Base-by-base conservation (phyloP, 1,284 basidiomycete species). In the Fomitiporia mediterranea region DNA sequence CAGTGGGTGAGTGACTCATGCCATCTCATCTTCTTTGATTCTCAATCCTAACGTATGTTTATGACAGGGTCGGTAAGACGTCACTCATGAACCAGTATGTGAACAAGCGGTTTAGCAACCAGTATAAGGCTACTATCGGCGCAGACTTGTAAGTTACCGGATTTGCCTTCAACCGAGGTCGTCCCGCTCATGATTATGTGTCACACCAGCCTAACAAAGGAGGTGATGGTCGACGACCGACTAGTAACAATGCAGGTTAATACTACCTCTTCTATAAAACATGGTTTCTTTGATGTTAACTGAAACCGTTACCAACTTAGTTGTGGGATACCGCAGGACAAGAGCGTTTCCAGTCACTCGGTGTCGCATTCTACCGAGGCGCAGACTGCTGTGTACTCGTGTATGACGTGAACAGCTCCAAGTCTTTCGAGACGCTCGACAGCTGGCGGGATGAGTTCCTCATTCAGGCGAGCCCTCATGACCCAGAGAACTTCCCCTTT, bases 1-100 rank as follows among this genome's bases (percentile, higher is more conserved):
- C 80, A 95, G 92, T 71, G 94, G 94, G 93, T 95, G 68, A 63
- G 91, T 83, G 44, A 53, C 50, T 47, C 3, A 6, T n/a, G 38
- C 53, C 23, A 38, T 27, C 32, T 46, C 27, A 27, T 43, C 42
- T 3, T 21, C 35, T 23, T 23, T 5, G 44, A 34, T 32, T 43
- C 25, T 35, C 40, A 46, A 38, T 48, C 44, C 32, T 21, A 42
- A 48, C 56, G 40, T 55, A 53, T 64, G 40, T 51, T 53, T 28
- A 23, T 35, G n/a, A n/a, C 67, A 97, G 96, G 60, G 97, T 99
- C 71, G 97, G 96, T 53, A 99, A 99, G 89, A 99, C 96, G 49
- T 99, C 96, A 40, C 84, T 99, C 66, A 99, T 99, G 97, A 99
- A 98, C 79, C 97, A 99, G 79, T 99, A 98, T 79, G 97, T 99